These are phyloP conservation scores for Trametes pubescens DNA, from an alignment of 1,284 basidiomycete species.

Conservation along the genomic window DNA sequence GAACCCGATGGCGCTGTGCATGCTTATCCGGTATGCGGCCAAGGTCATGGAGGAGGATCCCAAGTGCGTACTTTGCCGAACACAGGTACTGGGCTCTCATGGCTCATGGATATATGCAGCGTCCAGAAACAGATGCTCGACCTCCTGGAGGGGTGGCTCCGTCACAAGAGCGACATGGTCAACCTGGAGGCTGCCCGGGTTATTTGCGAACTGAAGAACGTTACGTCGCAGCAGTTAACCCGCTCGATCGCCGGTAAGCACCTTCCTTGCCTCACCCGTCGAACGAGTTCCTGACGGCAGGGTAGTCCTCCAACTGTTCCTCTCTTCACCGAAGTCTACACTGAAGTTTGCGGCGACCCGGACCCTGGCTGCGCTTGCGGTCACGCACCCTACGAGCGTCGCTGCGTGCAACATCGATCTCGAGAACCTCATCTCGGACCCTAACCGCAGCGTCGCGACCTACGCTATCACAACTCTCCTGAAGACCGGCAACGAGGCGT, in stretches of 20 bases:
- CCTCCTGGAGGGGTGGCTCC: slow-evolving; percentile 93
- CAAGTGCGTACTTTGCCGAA: slow-evolving; percentile 66
- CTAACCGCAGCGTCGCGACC: slow-evolving; percentile 96
- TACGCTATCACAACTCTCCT: slow-evolving; percentile 99
- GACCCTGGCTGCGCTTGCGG: slow-evolving; percentile 89
- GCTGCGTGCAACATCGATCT: slow-evolving; percentile 97
- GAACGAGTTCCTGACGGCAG: slow-evolving; percentile 15
- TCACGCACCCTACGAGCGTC: slow-evolving; percentile 86
- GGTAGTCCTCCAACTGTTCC: slow-evolving; percentile 89
- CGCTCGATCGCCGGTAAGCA: slow-evolving; percentile 86
- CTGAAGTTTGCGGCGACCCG: slow-evolving; percentile 98
- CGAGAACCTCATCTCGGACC: slow-evolving; percentile 96
- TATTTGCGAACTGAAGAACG: slow-evolving; percentile 95
- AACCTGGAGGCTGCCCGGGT: slow-evolving; percentile 98
- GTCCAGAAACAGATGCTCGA: slow-evolving; percentile 94
- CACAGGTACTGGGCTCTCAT: neutral
- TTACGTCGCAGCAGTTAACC: slow-evolving; percentile 80
- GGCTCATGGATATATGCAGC: slow-evolving; percentile 49
- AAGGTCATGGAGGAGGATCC: slow-evolving; percentile 99
- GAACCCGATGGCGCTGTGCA: slow-evolving; percentile 98
- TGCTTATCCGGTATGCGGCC: slow-evolving; percentile 97
- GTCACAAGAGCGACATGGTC: slow-evolving; percentile 99
- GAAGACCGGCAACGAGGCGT: slow-evolving; percentile 99
- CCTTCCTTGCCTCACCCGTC: neutral
- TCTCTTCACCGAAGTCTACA: slow-evolving; percentile 92